These are phyloP conservation scores for Russula emetica DNA, from an alignment of 768 basidiomycete genomes.

Conservation along the genomic window DNA sequence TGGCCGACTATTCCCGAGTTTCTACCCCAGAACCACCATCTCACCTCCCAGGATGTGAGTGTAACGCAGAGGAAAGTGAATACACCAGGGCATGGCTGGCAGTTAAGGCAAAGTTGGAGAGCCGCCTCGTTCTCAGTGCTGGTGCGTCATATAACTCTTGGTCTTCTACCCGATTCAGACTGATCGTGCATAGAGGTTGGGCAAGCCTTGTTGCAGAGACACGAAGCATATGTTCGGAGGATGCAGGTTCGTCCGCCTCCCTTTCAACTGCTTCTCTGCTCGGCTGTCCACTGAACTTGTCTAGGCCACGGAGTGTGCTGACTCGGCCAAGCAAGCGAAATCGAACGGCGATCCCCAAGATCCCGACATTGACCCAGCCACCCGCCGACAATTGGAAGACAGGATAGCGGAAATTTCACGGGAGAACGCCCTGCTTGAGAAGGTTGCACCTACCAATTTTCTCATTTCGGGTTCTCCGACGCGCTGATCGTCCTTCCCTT, in stretches of 20 bases:
- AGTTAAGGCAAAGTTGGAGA: constrained; percentile 68
- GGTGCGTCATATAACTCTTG: constrained; percentile 47
- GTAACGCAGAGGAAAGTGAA: constrained; percentile 61
- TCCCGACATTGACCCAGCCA: constrained; percentile 19
- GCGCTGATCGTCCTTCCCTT: constrained; percentile 16
- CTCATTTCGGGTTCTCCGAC: not conserved
- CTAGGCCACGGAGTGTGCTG: constrained; percentile 28
- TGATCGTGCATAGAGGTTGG: constrained; percentile 63
- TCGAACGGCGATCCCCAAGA: constrained; percentile 18
- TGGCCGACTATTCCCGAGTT: constrained; percentile 66
- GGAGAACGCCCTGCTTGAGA: constrained; percentile 61
- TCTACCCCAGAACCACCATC: constrained; percentile 66
- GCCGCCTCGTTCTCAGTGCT: constrained; percentile 75
- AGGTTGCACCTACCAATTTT: constrained; percentile 38
- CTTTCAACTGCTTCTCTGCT: not conserved
- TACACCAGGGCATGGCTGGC: constrained; percentile 58
- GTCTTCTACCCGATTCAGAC: not conserved
- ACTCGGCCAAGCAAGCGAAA: not conserved
- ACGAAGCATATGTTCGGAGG: constrained; percentile 79
- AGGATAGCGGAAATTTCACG: constrained; percentile 40
- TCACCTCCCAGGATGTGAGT: constrained; percentile 53
- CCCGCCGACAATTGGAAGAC: constrained; percentile 33
- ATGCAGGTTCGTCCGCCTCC: constrained; percentile 50
- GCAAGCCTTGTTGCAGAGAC: constrained; percentile 78
- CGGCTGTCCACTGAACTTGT: not conserved